Base-by-base conservation (phyloP, 371 early-diverging fungal species). In the Coemansia linderi region DNA sequence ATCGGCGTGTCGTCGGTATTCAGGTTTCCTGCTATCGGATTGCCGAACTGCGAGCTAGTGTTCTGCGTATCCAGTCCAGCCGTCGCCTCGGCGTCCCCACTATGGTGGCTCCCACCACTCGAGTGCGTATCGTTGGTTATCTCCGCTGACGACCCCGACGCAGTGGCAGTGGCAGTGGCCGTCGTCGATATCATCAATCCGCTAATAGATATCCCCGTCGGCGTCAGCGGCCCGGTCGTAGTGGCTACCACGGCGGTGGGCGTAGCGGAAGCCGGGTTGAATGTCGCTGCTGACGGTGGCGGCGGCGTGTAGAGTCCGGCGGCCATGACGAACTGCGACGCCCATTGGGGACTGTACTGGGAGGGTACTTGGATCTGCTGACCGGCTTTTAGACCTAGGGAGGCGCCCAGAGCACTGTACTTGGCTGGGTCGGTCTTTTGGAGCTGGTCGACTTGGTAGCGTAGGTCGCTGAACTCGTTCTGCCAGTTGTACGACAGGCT, bases 401-500 rank as follows among this genome's bases (percentile, higher is more conserved):
- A 24, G 33, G 68, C 65, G 3, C 66, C 77, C 19, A 76, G 60
- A 41, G 65, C 59, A 33, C 27, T 61, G 58, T 76, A 76, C 41
- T 72, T 40, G 27, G 61, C 39, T 1, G 77, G 77, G 39, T 76
- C 69, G 8, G 56, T 69, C 5, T 72, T 61, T 36, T 76, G 72
- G 4, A 76, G 66, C 59, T 65, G 62, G 37, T 68, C 73, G 1
- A 76, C 57, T 17, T 76, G 77, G 73, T 72, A 76, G 22, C 77
- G 66, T n/a, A 76, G 58, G 44, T 69, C 77, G 33, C 52, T 48
- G 56, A 72, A 76, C 66, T 76, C 69, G 61, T 76, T 72, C 38
- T 76, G 77, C 77, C 77, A 76, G 66, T 76, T 76, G 61, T 66
- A 68, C 19, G 77, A 76, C 7, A 76, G 61, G 22, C 73, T 76